phyloP scores from a whole-genome alignment of 108 stramenopile species.

The Nitzschia sp. region DNA sequence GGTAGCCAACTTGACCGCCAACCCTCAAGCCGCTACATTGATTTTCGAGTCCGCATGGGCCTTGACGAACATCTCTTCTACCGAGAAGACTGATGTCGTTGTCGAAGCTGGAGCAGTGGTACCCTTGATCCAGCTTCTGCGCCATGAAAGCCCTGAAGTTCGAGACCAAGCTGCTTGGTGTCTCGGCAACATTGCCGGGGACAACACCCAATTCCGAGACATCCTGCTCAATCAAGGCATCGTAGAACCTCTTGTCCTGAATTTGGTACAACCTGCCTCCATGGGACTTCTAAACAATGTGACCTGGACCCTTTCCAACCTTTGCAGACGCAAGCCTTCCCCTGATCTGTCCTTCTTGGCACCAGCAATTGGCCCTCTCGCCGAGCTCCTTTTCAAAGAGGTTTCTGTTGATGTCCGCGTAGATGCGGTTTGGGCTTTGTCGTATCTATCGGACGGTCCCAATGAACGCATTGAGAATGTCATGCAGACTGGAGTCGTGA shows the following conservation, averaged over 20 bases:
- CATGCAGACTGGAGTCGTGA: slow-evolving; percentile 48
- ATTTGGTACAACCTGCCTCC: slow-evolving; percentile 72
- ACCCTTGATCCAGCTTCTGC: slow-evolving; percentile 64
- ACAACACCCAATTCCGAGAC: slow-evolving; percentile 74
- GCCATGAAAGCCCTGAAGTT: slow-evolving; percentile 64
- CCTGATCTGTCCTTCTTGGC: slow-evolving; percentile 49
- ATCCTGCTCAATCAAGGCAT: slow-evolving; percentile 53
- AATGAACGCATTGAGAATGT: slow-evolving; percentile 77
- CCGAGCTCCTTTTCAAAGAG: slow-evolving; percentile 7
- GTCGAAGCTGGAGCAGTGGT: slow-evolving; percentile 76
- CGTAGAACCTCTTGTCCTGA: slow-evolving; percentile 61
- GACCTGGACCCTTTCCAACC: slow-evolving; percentile 90
- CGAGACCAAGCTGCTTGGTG: slow-evolving; percentile 96
- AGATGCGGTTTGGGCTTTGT: slow-evolving; percentile 88
- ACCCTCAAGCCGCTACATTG: slow-evolving; percentile 46
- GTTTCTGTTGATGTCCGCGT: slow-evolving; percentile 49
- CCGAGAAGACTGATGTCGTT: slow-evolving; percentile 60
- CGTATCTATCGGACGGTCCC: slow-evolving; percentile 86
- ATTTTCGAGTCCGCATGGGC: slow-evolving; percentile 96
- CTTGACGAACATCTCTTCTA: slow-evolving; percentile 92
- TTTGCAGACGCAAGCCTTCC: slow-evolving; percentile 92
- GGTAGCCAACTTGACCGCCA: slow-evolving; percentile 55
- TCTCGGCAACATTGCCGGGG: slow-evolving; percentile 95
- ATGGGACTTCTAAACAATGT: slow-evolving; percentile 73
- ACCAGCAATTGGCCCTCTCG: slow-evolving; percentile 58